Conservation (phyloP, 2,329 filamentous ascomycete genomes). For the Thermomyces lanuginosus region DNA sequence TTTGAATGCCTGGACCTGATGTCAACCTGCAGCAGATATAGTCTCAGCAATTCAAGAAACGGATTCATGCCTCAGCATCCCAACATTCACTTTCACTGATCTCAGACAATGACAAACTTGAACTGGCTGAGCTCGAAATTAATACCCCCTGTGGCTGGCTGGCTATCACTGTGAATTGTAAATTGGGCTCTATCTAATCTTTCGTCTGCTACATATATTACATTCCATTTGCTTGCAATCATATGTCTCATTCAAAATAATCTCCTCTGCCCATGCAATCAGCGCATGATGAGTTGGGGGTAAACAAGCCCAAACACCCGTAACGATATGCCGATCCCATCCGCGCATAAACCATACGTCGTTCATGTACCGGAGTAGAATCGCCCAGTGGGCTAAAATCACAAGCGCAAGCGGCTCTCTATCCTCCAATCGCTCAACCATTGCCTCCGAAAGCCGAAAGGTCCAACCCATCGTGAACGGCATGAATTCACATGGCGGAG, state of each 20-base stretch:
- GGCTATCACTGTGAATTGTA: too few species aligned
- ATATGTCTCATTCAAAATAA: neutral
- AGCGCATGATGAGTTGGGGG: slow-evolving; percentile 5
- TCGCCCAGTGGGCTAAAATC: slow-evolving; percentile 16
- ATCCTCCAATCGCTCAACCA: slow-evolving; percentile 9
- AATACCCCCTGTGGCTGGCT: too few species aligned
- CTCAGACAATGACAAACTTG: too few species aligned
- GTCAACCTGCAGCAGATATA: too few species aligned
- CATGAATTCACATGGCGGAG: neutral
- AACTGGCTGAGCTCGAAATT: too few species aligned
- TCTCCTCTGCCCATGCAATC: slow-evolving; percentile 2
- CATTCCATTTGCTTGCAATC: too few species aligned
- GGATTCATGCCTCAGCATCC: too few species aligned
- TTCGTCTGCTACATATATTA: too few species aligned
- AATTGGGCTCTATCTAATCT: too few species aligned
- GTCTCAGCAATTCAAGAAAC: too few species aligned
- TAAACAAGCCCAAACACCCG: slow-evolving; percentile 12
- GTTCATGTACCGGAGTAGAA: slow-evolving; percentile 17
- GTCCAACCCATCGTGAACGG: slow-evolving; percentile 2
- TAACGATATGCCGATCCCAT: slow-evolving; percentile 19
- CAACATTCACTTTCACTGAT: too few species aligned
- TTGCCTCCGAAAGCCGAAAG: neutral
- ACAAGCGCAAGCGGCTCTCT: slow-evolving; percentile 14
- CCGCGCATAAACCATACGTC: slow-evolving; percentile 18
- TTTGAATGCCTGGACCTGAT: too few species aligned